Evolutionary conservation across 1,139 yeast genomes (phyloP), one percentile per base, ranked within the genome.

Genomic region (Kodamaea derodonti): DNA sequence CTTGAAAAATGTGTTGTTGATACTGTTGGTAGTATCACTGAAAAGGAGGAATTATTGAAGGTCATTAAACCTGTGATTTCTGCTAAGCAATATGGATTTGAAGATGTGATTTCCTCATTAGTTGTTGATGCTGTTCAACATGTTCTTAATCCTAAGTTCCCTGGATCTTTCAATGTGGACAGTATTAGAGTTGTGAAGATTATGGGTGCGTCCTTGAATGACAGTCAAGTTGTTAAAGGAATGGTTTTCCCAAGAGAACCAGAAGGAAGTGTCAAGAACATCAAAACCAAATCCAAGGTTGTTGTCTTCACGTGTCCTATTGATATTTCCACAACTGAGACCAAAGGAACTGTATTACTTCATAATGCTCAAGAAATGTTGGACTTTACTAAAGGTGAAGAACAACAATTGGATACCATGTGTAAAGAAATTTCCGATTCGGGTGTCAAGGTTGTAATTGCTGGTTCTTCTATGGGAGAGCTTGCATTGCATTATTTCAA

Each of bases 181-280:
- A 84, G 88, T 38, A 76, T 92, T 42, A 80, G 98, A 58, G 97
- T 92, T 20, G 98, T 92, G 32, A 92, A 92, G 64, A 84, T 92
- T 49, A 86, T 92, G 96, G 98, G 98, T 40, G 75, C 95, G 15
- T 73, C 94, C 36, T 69, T 94, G 48, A 64, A 70, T 24, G 73
- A 75, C 48, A 84, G 95, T 8, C 73, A 75, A 49, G 98, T 94
- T 36, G 70, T 94, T 47, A 86, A 85, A 62, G 98, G 98, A 48
- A 92, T 92, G 98, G 97, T 94, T 27, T 92, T 94, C 72, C 95
- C 95, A 48, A 77, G 95, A 52, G 95, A 88, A 59, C 97, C 98
- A 10, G 97, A 92, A 59, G 95, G 97, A 12, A 80, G 78, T 44
- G 64, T 90, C 36, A 86, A 86, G 60, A 74, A 80, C 44, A 67